Evolutionary conservation across 208 protist genomes (phyloP), one percentile per base, ranked within the genome.

Genomic region (Lotmaria passim): DNA sequence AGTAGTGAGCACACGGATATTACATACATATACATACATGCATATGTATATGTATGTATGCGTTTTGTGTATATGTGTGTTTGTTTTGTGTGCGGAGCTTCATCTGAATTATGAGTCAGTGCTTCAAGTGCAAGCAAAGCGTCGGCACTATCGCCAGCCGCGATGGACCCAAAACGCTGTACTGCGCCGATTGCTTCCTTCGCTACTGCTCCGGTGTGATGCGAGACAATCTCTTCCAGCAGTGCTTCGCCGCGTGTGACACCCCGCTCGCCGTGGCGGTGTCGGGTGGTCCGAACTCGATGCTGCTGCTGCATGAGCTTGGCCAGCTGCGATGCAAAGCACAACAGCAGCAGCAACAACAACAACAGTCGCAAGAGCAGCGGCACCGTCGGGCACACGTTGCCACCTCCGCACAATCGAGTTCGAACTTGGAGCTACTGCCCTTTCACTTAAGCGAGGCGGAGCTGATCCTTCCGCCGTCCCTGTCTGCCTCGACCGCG

Each of bases 91-190:
- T 53, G 24, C 2, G n/a, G 26, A 53, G 36, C 51, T 10, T 15
- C 28, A 26, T 23, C 51, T 3, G 57, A 61, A 17, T 41, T 2
- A 75, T 76, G 55, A 60, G 39, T 15, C 21, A 53, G 34, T 96
- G 91, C 60, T 96, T 96, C 71, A 94, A 94, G 68, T 96, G 91
- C 67, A 78, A 78, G 44, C 50, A 72, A 17, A 68, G 75, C 31
- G 51, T 67, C 12, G 91, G 82, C 30, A 60, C 68, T n/a, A 24
- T 85, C 7, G 68, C 59, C 43, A 91, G 89, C 50, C 86, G 89
- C 30, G 91, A 94, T 62, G 87, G 91, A 4, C 43, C 73, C 24
- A 23, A 15, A 12, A 91, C 87, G 64, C 66, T 82, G 19, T 96
- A 96, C 80, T 96, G 91, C 63, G 36, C 48, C 1, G 57, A 83